phyloP scores from a whole-genome alignment of 495 filamentous ascomycete genomes.

The Penicillium paxilli region DNA sequence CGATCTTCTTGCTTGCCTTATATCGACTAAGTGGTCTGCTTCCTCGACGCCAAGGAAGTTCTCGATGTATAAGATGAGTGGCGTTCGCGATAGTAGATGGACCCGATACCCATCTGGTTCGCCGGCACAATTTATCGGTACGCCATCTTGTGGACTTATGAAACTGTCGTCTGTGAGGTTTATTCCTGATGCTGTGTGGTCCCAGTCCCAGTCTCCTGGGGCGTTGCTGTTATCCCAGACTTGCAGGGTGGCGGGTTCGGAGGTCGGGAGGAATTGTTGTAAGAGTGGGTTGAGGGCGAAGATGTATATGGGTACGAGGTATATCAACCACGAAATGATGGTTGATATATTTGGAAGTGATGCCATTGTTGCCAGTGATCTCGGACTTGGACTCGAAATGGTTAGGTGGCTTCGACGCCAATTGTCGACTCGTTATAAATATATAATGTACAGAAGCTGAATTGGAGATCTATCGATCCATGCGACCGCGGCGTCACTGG shows the following conservation, averaged over 20 bases:
- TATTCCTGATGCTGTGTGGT: slow-evolving; percentile 15
- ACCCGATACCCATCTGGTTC: slow-evolving; percentile 31
- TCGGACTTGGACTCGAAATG: no score
- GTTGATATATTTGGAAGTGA: slow-evolving; percentile 31
- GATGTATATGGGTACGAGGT: slow-evolving; percentile 42
- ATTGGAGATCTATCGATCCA: background rate
- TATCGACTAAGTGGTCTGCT: slow-evolving; percentile 47
- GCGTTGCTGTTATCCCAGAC: slow-evolving; percentile 7
- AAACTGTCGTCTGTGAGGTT: slow-evolving; percentile 36
- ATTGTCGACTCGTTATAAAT: no score
- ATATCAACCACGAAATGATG: slow-evolving; percentile 37
- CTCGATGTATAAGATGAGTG: slow-evolving; percentile 58
- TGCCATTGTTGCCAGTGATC: no score
- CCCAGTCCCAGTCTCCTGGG: slow-evolving; percentile 25
- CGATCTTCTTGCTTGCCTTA: slow-evolving; percentile 43
- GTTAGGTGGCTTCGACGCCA: no score
- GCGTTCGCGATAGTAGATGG: slow-evolving; percentile 49
- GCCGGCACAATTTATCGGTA: slow-evolving; percentile 26
- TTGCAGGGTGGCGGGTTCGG: slow-evolving; percentile 5
- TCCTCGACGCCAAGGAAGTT: slow-evolving; percentile 51
- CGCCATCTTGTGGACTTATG: slow-evolving; percentile 32
- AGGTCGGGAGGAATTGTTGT: slow-evolving; percentile 11
- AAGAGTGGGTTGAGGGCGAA: slow-evolving; percentile 31
- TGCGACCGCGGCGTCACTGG: background rate
- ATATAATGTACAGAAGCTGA: background rate